Conservation (phyloP, 805 yeast species). For the Vanderwaltozyma verrucispora region DNA sequence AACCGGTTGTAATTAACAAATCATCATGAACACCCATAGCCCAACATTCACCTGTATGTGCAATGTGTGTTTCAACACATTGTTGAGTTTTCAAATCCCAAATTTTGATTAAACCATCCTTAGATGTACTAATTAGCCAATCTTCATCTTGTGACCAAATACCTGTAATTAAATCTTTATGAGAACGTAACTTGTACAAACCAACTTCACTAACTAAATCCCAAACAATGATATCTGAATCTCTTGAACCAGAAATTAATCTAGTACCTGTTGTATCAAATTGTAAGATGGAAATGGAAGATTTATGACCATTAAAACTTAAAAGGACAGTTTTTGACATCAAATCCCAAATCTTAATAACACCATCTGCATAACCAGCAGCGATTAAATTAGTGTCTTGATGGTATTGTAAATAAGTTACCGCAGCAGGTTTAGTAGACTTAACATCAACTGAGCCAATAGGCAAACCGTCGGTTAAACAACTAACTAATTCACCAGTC, state of each 20-base stretch:
- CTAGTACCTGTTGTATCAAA: conserved; percentile 82
- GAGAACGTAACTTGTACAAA: conserved; percentile 75
- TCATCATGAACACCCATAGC: conserved; percentile 43
- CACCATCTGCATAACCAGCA: conserved; percentile 85
- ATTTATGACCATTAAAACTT: conserved; percentile 83
- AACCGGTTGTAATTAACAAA: conserved; percentile 60
- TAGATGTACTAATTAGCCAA: conserved; percentile 66
- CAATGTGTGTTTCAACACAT: conserved; percentile 89
- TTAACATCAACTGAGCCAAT: conserved; percentile 64
- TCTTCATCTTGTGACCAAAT: conserved; percentile 52
- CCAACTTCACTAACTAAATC: conserved; percentile 92
- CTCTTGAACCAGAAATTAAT: conserved; percentile 77
- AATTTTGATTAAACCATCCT: conserved; percentile 83
- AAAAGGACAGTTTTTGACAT: conserved; percentile 68
- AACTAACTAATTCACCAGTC: conserved; percentile 58
- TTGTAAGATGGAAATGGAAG: conserved; percentile 55
- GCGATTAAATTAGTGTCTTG: conserved; percentile 60
- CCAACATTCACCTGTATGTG: conserved; percentile 94
- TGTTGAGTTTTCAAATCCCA: conserved; percentile 91
- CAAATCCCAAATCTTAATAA: conserved; percentile 85
- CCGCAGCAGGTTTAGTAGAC: conserved; percentile 50
- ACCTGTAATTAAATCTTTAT: conserved; percentile 82
- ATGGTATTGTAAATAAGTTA: conserved; percentile 51
- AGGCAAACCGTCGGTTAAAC: conserved; percentile 53
- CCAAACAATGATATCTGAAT: conserved; percentile 82